phyloP scores from a whole-genome alignment of 129 eudicot species.

The Escallonia herrerae region DNA sequence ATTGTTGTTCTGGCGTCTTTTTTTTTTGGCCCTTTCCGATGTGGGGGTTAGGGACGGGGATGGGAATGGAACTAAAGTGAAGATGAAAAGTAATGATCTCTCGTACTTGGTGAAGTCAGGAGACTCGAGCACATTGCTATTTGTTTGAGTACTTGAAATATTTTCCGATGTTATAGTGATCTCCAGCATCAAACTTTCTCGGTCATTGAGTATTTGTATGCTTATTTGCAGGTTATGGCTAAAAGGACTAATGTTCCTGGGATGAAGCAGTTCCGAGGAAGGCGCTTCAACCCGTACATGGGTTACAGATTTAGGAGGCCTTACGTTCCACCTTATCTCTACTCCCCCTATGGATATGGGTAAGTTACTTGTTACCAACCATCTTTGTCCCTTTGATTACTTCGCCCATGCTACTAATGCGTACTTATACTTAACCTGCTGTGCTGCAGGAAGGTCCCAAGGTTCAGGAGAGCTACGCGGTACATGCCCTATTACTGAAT shows the following conservation, averaged over 20 bases:
- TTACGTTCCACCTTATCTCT: slow-evolving; percentile 60
- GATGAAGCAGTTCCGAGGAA: slow-evolving; percentile 74
- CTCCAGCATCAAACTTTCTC: too few species aligned
- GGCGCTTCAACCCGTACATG: slow-evolving; percentile 70
- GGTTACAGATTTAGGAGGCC: slow-evolving; percentile 70
- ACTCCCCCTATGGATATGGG: slow-evolving; percentile 91
- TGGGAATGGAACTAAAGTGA: not conserved
- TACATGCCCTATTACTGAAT: slow-evolving; percentile 84
- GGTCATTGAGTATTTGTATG: not conserved
- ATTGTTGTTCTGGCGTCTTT: too few species aligned
- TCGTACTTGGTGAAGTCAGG: not conserved
- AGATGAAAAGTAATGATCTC: too few species aligned
- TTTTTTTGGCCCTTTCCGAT: too few species aligned
- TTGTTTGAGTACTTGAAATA: too few species aligned
- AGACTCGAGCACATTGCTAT: not conserved
- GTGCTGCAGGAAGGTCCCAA: slow-evolving; percentile 79
- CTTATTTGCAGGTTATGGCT: slow-evolving; percentile 53
- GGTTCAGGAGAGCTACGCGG: slow-evolving; percentile 84
- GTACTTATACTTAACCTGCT: not conserved
- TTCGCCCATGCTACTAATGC: not conserved
- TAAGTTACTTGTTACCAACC: slow-evolving; percentile 13
- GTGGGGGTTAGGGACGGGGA: not conserved
- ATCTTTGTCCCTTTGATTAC: not conserved
- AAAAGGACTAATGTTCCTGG: slow-evolving; percentile 98
- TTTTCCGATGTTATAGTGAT: too few species aligned